Conservation (phyloP, 2,329 filamentous ascomycete genomes). For the Fusarium equiseti region DNA sequence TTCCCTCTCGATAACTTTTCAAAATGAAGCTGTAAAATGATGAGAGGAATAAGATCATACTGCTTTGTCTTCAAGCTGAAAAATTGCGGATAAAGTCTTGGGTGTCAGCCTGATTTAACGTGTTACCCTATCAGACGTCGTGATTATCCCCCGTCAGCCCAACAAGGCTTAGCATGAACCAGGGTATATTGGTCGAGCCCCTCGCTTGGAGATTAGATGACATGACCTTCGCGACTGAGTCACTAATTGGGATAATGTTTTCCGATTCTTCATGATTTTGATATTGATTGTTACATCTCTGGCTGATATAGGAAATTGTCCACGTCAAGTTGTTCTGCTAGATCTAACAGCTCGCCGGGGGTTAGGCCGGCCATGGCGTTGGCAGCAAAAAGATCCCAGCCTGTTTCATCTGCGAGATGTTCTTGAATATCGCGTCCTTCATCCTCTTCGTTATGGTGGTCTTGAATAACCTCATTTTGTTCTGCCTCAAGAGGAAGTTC, state of each 20-base stretch:
- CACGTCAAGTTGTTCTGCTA: slow-evolving; percentile 50
- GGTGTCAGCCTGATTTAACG: background rate
- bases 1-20: background rate
- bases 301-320: slow-evolving; percentile 42
- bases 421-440: background rate
- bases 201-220: background rate
- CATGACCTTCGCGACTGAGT: background rate
- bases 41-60: background rate
- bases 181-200: background rate
- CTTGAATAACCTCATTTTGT: background rate
- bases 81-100: background rate
- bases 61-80: background rate
- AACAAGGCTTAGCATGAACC: slow-evolving; percentile 1
- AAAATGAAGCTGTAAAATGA: background rate
- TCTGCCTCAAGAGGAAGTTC: background rate
- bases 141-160: background rate
- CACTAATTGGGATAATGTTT: background rate
- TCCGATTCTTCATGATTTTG: background rate
- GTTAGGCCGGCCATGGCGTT: slow-evolving; percentile 50
- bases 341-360: slow-evolving; percentile 48
- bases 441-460: background rate
- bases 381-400: slow-evolving; percentile 51
- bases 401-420: slow-evolving; percentile 32
- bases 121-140: background rate
- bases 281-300: slow-evolving; percentile 2